Conservation (phyloP, 2,329 filamentous ascomycete genomes). For the Aspergillus fumigatiaffinis region DNA sequence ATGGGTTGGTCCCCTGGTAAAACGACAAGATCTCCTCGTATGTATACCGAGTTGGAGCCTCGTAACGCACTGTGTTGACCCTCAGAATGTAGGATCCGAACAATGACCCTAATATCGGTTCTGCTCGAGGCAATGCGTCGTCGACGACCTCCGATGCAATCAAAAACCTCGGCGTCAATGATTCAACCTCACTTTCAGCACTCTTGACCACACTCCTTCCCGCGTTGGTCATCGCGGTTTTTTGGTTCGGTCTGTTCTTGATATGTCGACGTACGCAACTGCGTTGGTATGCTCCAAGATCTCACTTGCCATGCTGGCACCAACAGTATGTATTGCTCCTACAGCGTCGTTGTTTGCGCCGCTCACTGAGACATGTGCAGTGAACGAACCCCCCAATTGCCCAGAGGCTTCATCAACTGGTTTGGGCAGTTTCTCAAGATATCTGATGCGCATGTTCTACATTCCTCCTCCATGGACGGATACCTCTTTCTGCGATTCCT, state of each 20-base stretch:
- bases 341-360: neutral
- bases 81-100: slow-evolving; percentile 28
- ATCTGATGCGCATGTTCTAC: slow-evolving; percentile 74
- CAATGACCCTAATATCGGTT: slow-evolving; percentile 41
- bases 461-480: slow-evolving; percentile 85
- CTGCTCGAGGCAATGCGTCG: slow-evolving; percentile 37
- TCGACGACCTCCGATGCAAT: slow-evolving; percentile 30
- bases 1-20: neutral
- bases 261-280: slow-evolving; percentile 43
- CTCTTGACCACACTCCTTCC: slow-evolving; percentile 49
- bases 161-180: slow-evolving; percentile 25
- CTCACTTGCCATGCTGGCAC: slow-evolving; percentile 40
- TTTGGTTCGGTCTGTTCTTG: slow-evolving; percentile 45
- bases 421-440: slow-evolving; percentile 51
- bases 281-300: slow-evolving; percentile 45
- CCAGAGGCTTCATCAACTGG: slow-evolving; percentile 51
- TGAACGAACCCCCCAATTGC: slow-evolving; percentile 47
- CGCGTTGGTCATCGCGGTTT: slow-evolving; percentile 40
- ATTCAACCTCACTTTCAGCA: slow-evolving; percentile 49
- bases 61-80: neutral
- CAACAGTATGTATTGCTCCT: slow-evolving; percentile 31
- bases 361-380: slow-evolving; percentile 18
- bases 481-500: slow-evolving; percentile 90
- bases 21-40: slow-evolving; percentile 5
- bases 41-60: neutral